phyloP scores from a whole-genome alignment of 1,284 basidiomycete species.

The Naganishia albida region DNA sequence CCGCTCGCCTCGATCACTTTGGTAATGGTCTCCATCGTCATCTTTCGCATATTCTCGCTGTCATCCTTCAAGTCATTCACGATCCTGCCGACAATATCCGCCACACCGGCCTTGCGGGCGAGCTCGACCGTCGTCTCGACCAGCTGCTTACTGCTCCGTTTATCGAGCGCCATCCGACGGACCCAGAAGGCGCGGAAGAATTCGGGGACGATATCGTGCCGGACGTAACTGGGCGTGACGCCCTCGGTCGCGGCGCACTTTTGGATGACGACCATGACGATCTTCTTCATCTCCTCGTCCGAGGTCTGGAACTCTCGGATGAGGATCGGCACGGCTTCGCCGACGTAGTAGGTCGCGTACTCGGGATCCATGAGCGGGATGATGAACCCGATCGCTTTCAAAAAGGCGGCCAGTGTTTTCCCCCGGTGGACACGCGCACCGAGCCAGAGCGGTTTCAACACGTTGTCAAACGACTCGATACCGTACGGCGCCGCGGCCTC shows the following conservation, averaged over 20 bases:
- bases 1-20: constrained; percentile 91
- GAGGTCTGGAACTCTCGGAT: constrained; percentile 99
- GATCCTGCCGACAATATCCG: constrained; percentile 91
- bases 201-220: constrained; percentile 96
- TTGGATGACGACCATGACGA: constrained; percentile 97
- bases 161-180: constrained; percentile 93
- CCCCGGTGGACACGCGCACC: constrained; percentile 97
- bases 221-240: constrained; percentile 89
- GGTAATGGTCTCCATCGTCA: constrained; percentile 99
- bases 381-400: constrained; percentile 99
- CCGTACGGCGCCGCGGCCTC: constrained; percentile 98
- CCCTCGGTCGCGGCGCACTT: constrained; percentile 98
- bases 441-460: constrained; percentile 96
- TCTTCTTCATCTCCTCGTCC: constrained; percentile 99
- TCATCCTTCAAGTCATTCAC: constrained; percentile 97
- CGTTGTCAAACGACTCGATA: constrained; percentile 98
- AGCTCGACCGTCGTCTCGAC: constrained; percentile 98
- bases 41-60: constrained; percentile 95
- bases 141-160: constrained; percentile 93
- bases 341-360: constrained; percentile 96
- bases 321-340: constrained; percentile 94
- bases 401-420: constrained; percentile 95
- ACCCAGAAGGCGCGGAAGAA: constrained; percentile 99
- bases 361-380: constrained; percentile 99
- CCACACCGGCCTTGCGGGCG: constrained; percentile 92